Conservation (phyloP, 2,329 filamentous ascomycete genomes). For the Colletotrichum brevisporum region DNA sequence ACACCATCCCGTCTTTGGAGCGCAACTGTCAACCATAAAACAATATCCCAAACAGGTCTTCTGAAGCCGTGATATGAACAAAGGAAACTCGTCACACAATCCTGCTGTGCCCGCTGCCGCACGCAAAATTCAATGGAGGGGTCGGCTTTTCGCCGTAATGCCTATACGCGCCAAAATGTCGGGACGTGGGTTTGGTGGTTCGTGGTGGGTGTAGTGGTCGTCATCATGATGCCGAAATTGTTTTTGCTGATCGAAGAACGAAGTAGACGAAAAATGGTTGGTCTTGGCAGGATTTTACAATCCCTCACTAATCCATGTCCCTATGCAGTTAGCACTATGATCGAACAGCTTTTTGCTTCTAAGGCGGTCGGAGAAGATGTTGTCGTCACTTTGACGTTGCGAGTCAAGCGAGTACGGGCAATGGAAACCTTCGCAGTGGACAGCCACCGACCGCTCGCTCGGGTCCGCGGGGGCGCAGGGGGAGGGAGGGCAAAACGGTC, state of each 20-base stretch:
- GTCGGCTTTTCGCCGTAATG: conserved; percentile 28
- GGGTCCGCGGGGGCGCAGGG: conserved; percentile 1
- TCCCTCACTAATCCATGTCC: conserved; percentile 40
- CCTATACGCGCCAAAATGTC: conserved; percentile 11
- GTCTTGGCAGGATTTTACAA: conserved; percentile 12
- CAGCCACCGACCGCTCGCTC: conserved; percentile 25
- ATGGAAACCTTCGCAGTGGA: neutral
- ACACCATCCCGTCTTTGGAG: conserved; percentile 14
- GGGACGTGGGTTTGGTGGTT: neutral
- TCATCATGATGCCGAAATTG: conserved; percentile 14
- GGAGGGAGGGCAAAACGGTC: neutral
- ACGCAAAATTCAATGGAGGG: neutral
- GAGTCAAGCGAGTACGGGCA: neutral
- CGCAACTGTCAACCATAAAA: neutral
- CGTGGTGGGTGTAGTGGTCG: neutral
- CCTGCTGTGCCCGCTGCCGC: conserved; percentile 1
- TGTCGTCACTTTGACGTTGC: conserved; percentile 12
- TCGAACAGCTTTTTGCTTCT: neutral
- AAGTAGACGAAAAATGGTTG: neutral
- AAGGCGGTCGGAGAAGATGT: neutral
- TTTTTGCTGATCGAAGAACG: conserved; percentile 2
- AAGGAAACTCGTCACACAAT: conserved; percentile 32
- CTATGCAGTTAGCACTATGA: conserved; percentile 35
- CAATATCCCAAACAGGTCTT: neutral
- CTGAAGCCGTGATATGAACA: conserved; percentile 14